Evolutionary conservation across 169 alveolate species (phyloP), one percentile per base, ranked within the genome.

Genomic region (Theileria orientalis): DNA sequence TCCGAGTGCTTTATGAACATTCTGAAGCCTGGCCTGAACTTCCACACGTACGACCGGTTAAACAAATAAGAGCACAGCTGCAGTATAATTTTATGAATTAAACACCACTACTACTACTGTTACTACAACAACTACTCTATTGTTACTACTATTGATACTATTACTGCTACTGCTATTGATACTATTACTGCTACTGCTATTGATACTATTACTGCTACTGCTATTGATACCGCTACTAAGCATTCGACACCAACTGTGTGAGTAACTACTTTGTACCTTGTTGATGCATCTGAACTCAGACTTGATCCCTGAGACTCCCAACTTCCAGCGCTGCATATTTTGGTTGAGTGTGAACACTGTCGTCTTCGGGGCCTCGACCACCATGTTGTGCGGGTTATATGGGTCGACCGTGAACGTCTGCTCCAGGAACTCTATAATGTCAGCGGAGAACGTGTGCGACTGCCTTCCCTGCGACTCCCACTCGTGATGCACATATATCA

Each of bases 271-370:
- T 2, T 66, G 60, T 40, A 79, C 87, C 76, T 54, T 21, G n/a
- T 27, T n/a, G 2, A 79, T 29, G 51, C 87, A 79, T 14, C 68
- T 57, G 42, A 13, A n/a, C 47, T 79, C 87, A 13, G 87, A 72
- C n/a, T 33, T 40, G 23, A 70, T 59, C 0, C 87, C 87, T 1
- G 66, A 0, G 23, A 79, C 44, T 1, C 87, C 87, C 1, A 79
- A 41, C 1, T 41, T 27, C 87, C 87, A 79, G 13, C 83, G 21
- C 27, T 70, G 83, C 19, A 5, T 41, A 35, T 21, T 16, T 16
- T 21, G 40, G 62, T 29, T 63, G 33, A 64, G 35, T 42, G 70
- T 57, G 40, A 71, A 68, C 32, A 72, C 64, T 37, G 46, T 61
- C 11, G 71, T 8, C 30, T 41, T 44, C 27, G 83, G 69, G 1